Base-by-base conservation (phyloP, 805 yeast species). In the Saturnispora saitoi region DNA sequence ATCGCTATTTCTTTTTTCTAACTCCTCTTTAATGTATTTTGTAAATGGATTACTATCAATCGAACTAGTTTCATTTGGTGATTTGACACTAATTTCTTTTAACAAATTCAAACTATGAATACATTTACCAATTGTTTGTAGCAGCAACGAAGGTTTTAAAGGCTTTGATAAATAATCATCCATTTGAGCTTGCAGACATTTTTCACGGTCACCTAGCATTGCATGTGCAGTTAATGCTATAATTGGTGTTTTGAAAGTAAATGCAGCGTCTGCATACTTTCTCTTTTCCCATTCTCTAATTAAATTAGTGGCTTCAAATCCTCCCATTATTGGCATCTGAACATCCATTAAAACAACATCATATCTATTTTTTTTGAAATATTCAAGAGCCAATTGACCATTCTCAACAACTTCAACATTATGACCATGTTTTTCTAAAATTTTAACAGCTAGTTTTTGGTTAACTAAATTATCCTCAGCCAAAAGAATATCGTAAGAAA, bases 301-400 rank as follows among this genome's bases (percentile, higher is more conserved):
- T 64, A 80, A 79, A 42, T 83, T 86, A 1, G 95, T 86, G 2
- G 95, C 95, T 60, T 87, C 96, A 63, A 87, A 87, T 0, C 96
- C 96, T 28, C 95, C 95, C 93, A 87, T 88, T 14, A 86, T 86
- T 8, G 95, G 95, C 96, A 87, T 87, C 64, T 87, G 96, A 41
- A 87, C 95, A 68, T 87, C 95, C 96, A 87, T 87, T 56, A 87
- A 74, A 17, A 87, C 84, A 42, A 85, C 90, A 61, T 87, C 95
- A 62, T 81, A 87, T 43, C 75, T 72, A 52, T 75, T 77, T 54
- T 75, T 72, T 61, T 80, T 72, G 41, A 86, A 80, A 1, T 89
- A 90, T 51, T 86, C 86, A 55, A 78, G 75, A 1, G 95, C 95
- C 57, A 86, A 87, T 50, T 77, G 71, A 14, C 96, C 95, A 64